Conservation (phyloP, 352 stramenopile genomes). For the Globisporangium camurandrum region DNA sequence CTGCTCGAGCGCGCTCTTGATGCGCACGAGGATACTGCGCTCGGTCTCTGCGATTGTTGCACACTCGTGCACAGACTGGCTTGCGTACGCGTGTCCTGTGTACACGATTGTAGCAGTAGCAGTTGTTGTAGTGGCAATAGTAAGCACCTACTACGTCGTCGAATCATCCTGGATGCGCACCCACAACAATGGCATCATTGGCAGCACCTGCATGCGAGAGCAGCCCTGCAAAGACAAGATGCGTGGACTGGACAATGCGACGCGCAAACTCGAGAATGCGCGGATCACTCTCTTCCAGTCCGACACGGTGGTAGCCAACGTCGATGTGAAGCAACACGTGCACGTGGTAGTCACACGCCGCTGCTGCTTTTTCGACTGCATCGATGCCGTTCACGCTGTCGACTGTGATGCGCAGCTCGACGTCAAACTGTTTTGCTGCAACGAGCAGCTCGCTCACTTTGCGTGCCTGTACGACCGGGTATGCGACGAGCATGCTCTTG, state of each 20-base stretch:
- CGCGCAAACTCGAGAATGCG: conserved; percentile 39
- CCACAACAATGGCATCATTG: background rate
- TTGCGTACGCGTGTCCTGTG: conserved; percentile 50
- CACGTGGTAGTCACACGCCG: conserved; percentile 27
- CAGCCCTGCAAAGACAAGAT: conserved; percentile 47
- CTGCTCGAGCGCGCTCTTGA: conserved; percentile 42
- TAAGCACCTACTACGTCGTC: too few relatives aligned
- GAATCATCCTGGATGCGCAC: background rate
- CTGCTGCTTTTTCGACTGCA: conserved; percentile 41
- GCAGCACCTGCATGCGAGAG: conserved; percentile 45
- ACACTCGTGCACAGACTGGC: conserved; percentile 41
- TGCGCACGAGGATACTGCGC: conserved; percentile 52
- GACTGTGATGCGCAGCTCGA: conserved; percentile 55
- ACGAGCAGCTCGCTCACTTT: conserved; percentile 52
- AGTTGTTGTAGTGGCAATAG: too few relatives aligned
- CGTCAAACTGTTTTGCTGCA: conserved; percentile 28
- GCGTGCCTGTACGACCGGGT: conserved; percentile 50
- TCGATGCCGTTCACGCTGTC: conserved; percentile 48
- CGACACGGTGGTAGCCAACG: conserved; percentile 69
- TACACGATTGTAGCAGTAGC: background rate
- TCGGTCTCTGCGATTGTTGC: conserved; percentile 46
- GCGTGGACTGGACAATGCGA: conserved; percentile 39
- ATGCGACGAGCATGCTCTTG: conserved; percentile 52
- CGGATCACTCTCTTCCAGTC: conserved; percentile 47
- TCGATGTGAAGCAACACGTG: conserved; percentile 69